phyloP scores from a whole-genome alignment of 495 filamentous ascomycete species.

The Sordaria brevicollis region DNA sequence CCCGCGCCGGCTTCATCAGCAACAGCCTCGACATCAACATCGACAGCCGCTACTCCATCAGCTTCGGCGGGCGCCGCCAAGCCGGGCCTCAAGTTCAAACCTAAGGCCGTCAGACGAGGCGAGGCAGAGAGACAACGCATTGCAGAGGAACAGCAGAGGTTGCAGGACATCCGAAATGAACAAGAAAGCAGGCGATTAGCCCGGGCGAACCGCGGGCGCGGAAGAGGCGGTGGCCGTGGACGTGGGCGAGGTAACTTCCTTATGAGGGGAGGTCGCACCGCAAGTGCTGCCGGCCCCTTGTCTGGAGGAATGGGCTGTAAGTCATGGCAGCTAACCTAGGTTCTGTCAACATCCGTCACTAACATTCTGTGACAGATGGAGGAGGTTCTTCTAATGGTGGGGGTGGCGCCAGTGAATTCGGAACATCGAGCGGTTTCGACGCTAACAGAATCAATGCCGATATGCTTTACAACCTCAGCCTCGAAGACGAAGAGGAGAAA shows the following conservation, averaged over 20 bases:
- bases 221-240: slow-evolving; percentile 26
- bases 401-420: slow-evolving; percentile 14
- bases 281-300: slow-evolving; percentile 29
- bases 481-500: slow-evolving; percentile 20
- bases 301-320: slow-evolving; percentile 24
- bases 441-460: slow-evolving; percentile 33
- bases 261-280: slow-evolving; percentile 11
- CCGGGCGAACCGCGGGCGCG: slow-evolving; percentile 16
- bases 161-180: slow-evolving; percentile 23
- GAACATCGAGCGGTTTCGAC: slow-evolving; percentile 17
- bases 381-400: slow-evolving; percentile 21
- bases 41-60: not conserved
- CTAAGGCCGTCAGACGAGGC: slow-evolving; percentile 32
- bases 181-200: slow-evolving; percentile 17
- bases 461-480: slow-evolving; percentile 22
- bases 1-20: not conserved
- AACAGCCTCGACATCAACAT: not conserved
- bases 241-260: slow-evolving; percentile 29
- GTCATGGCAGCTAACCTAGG: slow-evolving; percentile 1
- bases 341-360: not conserved
- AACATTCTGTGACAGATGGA: slow-evolving; percentile 15
- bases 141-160: slow-evolving; percentile 23
- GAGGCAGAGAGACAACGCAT: slow-evolving; percentile 30
- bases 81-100: slow-evolving; percentile 24
- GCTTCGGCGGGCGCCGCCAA: not conserved